Conservation (phyloP, 805 yeast genomes). For the Schwanniomyces vanrijiae region DNA sequence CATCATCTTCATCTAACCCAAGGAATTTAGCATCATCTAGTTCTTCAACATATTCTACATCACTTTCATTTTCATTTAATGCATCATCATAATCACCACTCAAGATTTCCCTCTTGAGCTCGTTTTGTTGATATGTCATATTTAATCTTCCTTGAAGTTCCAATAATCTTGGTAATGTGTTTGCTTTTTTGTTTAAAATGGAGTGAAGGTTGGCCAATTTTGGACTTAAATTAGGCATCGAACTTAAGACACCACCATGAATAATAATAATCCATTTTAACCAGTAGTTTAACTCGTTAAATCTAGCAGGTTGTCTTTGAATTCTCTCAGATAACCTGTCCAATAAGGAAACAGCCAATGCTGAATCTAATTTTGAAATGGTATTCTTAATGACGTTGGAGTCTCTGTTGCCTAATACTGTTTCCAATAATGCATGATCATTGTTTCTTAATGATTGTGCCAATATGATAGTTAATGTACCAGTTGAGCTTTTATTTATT, state of each 20-base stretch:
- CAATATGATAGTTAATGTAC: slow-evolving; percentile 75
- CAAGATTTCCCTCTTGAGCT: slow-evolving; percentile 40
- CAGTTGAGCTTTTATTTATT: slow-evolving; percentile 57
- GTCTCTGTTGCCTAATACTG: slow-evolving; percentile 64
- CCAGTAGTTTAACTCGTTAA: slow-evolving; percentile 53
- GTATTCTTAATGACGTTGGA: slow-evolving; percentile 51
- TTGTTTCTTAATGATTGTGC: slow-evolving; percentile 86
- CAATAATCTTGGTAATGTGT: slow-evolving; percentile 48
- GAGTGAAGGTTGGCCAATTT: slow-evolving; percentile 44
- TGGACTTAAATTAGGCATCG: slow-evolving; percentile 39
- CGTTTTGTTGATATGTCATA: slow-evolving; percentile 46
- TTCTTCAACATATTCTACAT: slow-evolving; percentile 74
- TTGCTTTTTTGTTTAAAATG: slow-evolving; percentile 47
- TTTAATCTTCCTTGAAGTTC: slow-evolving; percentile 51
- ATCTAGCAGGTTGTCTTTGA: slow-evolving; percentile 50
- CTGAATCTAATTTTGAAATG: slow-evolving; percentile 47
- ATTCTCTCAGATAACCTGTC: slow-evolving; percentile 54
- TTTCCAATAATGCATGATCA: slow-evolving; percentile 83
- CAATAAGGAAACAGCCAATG: slow-evolving; percentile 49
- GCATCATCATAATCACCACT: slow-evolving; percentile 24
- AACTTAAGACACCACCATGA: slow-evolving; percentile 47
- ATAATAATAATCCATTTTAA: slow-evolving; percentile 55
- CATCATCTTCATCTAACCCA: slow-evolving; percentile 20
- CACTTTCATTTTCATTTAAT: slow-evolving; percentile 38
- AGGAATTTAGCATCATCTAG: slow-evolving; percentile 47